These are phyloP conservation scores for Dittrichia graveolens DNA, from an alignment of 129 eudicot species.

Conservation along the genomic window DNA sequence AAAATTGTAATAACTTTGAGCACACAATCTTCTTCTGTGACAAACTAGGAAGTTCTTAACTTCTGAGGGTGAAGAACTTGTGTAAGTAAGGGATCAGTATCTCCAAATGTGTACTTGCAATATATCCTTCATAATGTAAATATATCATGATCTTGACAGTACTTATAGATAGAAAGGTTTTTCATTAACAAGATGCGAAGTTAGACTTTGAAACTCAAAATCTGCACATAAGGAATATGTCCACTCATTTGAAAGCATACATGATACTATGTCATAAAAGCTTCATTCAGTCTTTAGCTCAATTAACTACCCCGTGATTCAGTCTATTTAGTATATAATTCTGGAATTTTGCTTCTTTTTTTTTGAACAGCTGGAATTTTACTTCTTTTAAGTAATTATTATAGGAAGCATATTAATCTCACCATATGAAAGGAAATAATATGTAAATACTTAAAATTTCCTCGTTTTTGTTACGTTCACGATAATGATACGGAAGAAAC, in stretches of 20 bases:
- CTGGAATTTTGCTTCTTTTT: no score
- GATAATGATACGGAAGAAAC: not conserved
- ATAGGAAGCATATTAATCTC: constrained; percentile 19
- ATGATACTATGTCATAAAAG: not conserved
- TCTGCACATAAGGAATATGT: constrained; percentile 11
- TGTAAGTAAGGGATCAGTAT: not conserved
- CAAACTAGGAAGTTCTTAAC: not conserved
- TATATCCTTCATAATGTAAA: not conserved
- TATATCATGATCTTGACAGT: not conserved
- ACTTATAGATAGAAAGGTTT: not conserved
- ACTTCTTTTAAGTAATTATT: not conserved
- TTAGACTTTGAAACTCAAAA: not conserved
- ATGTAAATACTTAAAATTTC: not conserved
- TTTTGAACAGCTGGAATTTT: no score
- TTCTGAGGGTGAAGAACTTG: not conserved
- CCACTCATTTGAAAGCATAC: no score
- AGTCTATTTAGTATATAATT: not conserved
- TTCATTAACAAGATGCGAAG: not conserved
- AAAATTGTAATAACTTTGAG: not conserved
- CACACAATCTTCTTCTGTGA: not conserved
- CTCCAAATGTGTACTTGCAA: not conserved
- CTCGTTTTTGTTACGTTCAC: not conserved
- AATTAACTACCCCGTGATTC: not conserved
- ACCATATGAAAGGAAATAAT: not conserved
- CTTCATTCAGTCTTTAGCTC: not conserved